Evolutionary conservation across 495 filamentous ascomycete species (phyloP).

Genomic region (Diplogelasinospora grovesii): DNA sequence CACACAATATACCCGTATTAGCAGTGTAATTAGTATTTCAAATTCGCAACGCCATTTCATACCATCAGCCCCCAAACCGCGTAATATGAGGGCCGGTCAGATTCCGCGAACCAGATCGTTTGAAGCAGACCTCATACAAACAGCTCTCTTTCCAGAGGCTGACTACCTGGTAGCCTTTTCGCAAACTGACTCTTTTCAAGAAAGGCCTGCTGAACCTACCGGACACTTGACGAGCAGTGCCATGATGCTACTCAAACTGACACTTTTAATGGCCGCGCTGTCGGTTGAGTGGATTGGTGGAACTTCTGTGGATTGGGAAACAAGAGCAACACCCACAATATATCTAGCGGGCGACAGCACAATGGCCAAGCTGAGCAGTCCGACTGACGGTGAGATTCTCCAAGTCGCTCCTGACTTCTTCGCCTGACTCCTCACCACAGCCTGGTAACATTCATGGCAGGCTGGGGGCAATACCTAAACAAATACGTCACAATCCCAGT

Average conservation of each 20-base stretch:
- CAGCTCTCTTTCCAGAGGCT: too few species aligned
- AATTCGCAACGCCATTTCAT: too few species aligned
- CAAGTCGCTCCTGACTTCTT: not conserved
- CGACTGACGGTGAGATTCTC: not conserved
- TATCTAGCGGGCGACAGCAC: constrained; percentile 55
- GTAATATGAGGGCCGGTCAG: not conserved
- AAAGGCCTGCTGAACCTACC: too few species aligned
- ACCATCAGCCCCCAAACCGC: not conserved
- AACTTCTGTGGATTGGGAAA: constrained; percentile 11
- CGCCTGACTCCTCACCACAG: not conserved
- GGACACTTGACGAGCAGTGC: too few species aligned
- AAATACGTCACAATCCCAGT: constrained; percentile 40
- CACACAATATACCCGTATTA: too few species aligned
- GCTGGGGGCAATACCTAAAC: constrained; percentile 55
- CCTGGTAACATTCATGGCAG: constrained; percentile 21
- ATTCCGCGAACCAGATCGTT: not conserved
- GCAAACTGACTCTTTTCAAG: too few species aligned
- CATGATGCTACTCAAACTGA: constrained; percentile 4
- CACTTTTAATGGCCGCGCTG: constrained; percentile 4
- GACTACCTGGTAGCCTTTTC: too few species aligned
- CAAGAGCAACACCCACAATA: constrained; percentile 26
- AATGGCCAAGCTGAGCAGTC: constrained; percentile 37
- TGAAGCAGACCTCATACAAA: not conserved
- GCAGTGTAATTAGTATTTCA: too few species aligned
- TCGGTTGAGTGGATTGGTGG: constrained; percentile 2